Base-by-base conservation (phyloP, 306 rosid species). In the Medicago ruthenica region DNA sequence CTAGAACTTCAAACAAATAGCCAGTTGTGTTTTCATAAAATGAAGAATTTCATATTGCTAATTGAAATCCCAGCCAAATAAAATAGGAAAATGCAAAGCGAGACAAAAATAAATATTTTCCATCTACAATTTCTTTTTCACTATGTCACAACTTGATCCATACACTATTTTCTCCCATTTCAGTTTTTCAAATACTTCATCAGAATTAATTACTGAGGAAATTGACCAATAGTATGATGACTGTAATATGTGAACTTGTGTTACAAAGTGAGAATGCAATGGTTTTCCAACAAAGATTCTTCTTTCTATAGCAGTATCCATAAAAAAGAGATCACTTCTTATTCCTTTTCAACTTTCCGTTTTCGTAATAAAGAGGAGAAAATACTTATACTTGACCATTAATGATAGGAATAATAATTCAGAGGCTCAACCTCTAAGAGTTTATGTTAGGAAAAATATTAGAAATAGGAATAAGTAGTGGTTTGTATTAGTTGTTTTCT, bases 11-110 rank as follows among this genome's bases (percentile, higher is more conserved):
- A 71, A 82, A 65, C 60, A 79, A 60, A 55, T 40, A 47, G 57
- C 65, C 39, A 68, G 42, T 65, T 44, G 15, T 65, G 53, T 11
- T 65, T 65, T 65, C 39, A 67, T 42, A 20, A 20, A 67, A 67
- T 20, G 41, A 68, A 68, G 14, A 68, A 47, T 27, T 42, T 62
- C 27, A 36, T 54, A 70, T 36, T 17, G 51, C 70, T 17, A 60
- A 68, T 67, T 37, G 55, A 67, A 37, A 72, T 53, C 57, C 59
- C 58, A 41, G 61, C 54, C 41, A 77, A 67, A 58, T 47, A 76
- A 50, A 67, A 80, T 67, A 42, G 17, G 65, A 17, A 77, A 53
- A 60, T 60, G 66, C 74, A 67, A 72, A 45, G 42, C 14, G 48
- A 66, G n/a, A 53, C 62, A 51, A 37, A 60, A 11, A 74, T 66